Percentiles rank a stretch among this genome's conserved stretches.
Evolutionary conservation across 257 asterid species (phyloP).

Genomic region (Petunia axillaris): DNA sequence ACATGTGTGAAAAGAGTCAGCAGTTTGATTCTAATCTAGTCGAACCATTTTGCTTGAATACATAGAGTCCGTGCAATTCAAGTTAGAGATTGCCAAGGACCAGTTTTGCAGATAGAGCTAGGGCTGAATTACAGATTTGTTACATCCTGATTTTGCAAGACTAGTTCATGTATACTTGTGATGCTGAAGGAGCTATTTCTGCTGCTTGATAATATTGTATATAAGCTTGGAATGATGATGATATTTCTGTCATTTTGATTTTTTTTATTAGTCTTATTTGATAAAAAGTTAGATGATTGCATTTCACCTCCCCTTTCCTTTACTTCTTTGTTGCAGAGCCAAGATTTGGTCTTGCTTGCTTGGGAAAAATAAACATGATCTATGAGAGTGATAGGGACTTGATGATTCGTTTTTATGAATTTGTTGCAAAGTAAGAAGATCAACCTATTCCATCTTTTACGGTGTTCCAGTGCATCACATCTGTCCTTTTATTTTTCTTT

Average conservation of each 20-base stretch:
- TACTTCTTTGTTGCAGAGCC: conserved; percentile 62
- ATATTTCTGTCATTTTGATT: not conserved
- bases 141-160: not conserved
- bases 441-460: not conserved
- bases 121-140: not conserved
- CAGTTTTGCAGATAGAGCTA: not conserved
- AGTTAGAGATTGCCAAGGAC: not conserved
- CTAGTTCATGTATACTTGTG: not conserved
- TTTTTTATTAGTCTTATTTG: not conserved
- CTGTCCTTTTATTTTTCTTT: not conserved
- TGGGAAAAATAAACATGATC: conserved; percentile 72
- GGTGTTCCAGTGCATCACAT: not conserved
- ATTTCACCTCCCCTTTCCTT: not conserved
- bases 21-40: not conserved
- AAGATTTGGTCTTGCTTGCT: conserved; percentile 75
- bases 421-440: conserved; percentile 81
- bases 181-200: not conserved
- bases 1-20: not conserved
- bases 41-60: not conserved
- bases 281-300: not conserved
- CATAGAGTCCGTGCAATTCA: not conserved
- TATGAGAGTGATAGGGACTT: conserved; percentile 79
- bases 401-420: conserved; percentile 76
- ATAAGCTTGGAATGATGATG: not conserved
- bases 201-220: not conserved